A percentile compares a stretch with the other conserved stretches of the same genome.
These are phyloP conservation scores for Eucalyptus fibrosa DNA, from an alignment of 345 rosid genomes.

Conservation along the genomic window DNA sequence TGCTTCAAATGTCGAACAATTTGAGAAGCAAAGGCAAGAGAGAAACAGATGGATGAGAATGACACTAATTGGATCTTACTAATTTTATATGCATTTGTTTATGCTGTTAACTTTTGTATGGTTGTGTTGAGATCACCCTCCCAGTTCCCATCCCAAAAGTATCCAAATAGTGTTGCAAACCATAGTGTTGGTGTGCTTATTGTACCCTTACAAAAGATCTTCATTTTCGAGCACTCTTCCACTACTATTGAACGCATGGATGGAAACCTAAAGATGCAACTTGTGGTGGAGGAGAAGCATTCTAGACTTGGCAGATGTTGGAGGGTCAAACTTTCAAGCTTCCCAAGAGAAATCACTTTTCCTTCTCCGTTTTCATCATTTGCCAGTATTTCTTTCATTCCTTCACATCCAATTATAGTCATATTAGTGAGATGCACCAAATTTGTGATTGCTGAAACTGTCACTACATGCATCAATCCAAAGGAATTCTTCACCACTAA, in stretches of 20 bases:
- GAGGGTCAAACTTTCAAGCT: accelerated
- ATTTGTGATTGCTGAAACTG: background rate
- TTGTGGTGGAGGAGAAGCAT: background rate
- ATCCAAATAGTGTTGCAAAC: accelerated
- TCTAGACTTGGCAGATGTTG: accelerated
- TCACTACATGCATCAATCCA: background rate
- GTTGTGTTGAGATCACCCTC: no score
- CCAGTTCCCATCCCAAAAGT: accelerated
- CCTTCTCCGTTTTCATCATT: accelerated
- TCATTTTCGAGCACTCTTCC: no score
- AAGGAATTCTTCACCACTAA: background rate
- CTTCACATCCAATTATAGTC: background rate
- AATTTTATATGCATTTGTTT: no score
- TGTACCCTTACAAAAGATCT: accelerated
- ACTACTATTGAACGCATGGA: no score
- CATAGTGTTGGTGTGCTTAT: no score
- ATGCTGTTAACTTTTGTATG: no score
- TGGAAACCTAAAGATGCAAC: accelerated
- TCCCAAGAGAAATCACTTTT: background rate
- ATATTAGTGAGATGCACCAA: background rate
- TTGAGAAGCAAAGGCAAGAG: no score
- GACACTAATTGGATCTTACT: no score
- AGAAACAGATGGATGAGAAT: no score
- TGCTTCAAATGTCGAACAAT: no score
- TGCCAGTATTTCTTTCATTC: background rate